Conservation (phyloP, 2,329 filamentous ascomycete genomes). For the Colletotrichum tabaci region DNA sequence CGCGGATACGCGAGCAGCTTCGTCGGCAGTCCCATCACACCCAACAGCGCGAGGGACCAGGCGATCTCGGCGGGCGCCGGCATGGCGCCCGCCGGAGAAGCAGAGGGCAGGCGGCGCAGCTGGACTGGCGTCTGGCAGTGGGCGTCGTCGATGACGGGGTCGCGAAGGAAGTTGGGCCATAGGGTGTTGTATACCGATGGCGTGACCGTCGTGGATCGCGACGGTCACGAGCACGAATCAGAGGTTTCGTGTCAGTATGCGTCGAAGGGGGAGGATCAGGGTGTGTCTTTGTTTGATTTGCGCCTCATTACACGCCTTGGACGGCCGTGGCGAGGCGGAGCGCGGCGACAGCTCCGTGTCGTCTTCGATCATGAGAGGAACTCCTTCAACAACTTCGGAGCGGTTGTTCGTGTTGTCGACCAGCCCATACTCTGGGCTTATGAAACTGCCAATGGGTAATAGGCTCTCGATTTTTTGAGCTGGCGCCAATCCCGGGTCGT, state of each 20-base stretch:
- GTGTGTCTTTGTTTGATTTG: background rate
- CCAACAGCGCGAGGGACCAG: slow-evolving; percentile 2
- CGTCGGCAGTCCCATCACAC: background rate
- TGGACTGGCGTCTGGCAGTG: background rate
- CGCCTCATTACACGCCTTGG: background rate
- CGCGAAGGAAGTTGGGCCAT: slow-evolving; percentile 4
- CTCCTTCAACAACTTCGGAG: background rate
- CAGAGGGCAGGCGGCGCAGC: background rate
- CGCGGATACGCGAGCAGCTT: background rate
- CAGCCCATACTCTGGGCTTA: background rate
- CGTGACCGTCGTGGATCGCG: slow-evolving; percentile 3
- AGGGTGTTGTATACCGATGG: background rate
- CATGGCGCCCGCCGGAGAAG: slow-evolving; percentile 1
- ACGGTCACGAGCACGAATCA: background rate
- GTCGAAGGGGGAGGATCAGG: background rate
- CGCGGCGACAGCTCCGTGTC: background rate
- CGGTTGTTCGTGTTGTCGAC: background rate
- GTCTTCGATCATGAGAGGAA: background rate
- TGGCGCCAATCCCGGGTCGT: too few species aligned
- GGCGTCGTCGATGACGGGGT: background rate
- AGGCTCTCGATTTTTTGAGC: background rate
- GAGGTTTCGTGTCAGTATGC: background rate
- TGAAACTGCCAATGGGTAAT: background rate
- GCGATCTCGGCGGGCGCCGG: background rate
- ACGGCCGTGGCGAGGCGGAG: background rate